phyloP scores from a whole-genome alignment of 177 flowering plant species.

The Telopea speciosissima region DNA sequence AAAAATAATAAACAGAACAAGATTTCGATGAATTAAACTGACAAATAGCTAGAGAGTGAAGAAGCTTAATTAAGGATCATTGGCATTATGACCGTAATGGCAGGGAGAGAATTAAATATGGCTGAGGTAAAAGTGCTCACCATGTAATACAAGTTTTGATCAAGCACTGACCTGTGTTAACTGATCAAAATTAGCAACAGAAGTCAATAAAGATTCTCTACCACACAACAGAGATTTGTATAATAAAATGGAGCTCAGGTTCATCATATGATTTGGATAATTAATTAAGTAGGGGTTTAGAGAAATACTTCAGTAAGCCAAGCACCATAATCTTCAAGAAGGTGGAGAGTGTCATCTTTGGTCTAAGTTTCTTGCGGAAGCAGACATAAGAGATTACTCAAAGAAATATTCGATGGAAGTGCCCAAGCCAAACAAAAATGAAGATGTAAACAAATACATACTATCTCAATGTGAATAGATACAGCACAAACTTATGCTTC shows the following conservation, averaged over 20 bases:
- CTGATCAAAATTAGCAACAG: not conserved
- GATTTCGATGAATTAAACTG: too few species aligned
- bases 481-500: too few species aligned
- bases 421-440: not conserved
- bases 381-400: not conserved
- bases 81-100: constrained; percentile 78
- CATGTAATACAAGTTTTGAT: constrained; percentile 74
- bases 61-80: constrained; percentile 55
- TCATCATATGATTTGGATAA: too few species aligned
- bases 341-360: constrained; percentile 57
- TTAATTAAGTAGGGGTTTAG: not conserved
- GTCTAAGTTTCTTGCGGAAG: constrained; percentile 65
- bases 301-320: constrained; percentile 60
- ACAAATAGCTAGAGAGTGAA: too few species aligned
- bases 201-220: too few species aligned
- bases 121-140: constrained; percentile 84
- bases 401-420: not conserved
- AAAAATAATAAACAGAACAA: not conserved
- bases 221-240: too few species aligned
- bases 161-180: constrained; percentile 82
- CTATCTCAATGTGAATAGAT: too few species aligned
- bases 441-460: too few species aligned
- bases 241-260: too few species aligned
- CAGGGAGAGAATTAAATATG: constrained; percentile 57
- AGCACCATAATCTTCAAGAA: constrained; percentile 55